These are phyloP conservation scores for Blastobotrys serpentis DNA, from an alignment of 1,139 yeast species.

Conservation along the genomic window DNA sequence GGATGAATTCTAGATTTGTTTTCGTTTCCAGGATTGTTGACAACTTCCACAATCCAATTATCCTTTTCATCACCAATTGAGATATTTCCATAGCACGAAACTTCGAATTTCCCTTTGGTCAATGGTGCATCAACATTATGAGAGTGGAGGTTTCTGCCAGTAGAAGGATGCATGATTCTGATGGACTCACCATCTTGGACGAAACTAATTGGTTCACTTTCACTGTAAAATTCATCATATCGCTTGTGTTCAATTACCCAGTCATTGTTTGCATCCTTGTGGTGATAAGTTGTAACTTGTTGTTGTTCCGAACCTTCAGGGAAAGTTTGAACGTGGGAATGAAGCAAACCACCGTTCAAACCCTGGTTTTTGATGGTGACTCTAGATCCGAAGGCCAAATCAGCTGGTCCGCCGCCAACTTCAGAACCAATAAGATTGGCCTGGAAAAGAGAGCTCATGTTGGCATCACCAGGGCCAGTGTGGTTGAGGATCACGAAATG, in stretches of 20 bases:
- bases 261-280: conserved; percentile 86
- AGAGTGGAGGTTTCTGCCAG: conserved; percentile 89
- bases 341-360: conserved; percentile 85
- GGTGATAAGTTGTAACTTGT: conserved; percentile 92
- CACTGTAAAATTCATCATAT: conserved; percentile 52
- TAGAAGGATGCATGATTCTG: conserved; percentile 73
- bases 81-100: conserved; percentile 87
- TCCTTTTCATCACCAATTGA: conserved; percentile 89
- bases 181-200: conserved; percentile 71
- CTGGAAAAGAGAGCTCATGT: conserved; percentile 95
- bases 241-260: conserved; percentile 84
- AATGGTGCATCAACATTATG: conserved; percentile 83
- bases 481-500: conserved; percentile 74
- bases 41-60: conserved; percentile 89
- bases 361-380: conserved; percentile 89
- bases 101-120: conserved; percentile 71
- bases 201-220: conserved; percentile 54
- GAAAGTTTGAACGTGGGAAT: conserved; percentile 88
- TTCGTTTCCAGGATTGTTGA: conserved; percentile 72
- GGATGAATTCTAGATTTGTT: conserved; percentile 66
- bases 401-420: conserved; percentile 86
- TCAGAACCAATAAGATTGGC: conserved; percentile 83
- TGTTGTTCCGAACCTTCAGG: conserved; percentile 97
- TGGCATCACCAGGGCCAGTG: conserved; percentile 95
- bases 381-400: conserved; percentile 73